These are phyloP conservation scores for Tripterygium wilfordii DNA, from an alignment of 177 flowering plant genomes.

Conservation along the genomic window DNA sequence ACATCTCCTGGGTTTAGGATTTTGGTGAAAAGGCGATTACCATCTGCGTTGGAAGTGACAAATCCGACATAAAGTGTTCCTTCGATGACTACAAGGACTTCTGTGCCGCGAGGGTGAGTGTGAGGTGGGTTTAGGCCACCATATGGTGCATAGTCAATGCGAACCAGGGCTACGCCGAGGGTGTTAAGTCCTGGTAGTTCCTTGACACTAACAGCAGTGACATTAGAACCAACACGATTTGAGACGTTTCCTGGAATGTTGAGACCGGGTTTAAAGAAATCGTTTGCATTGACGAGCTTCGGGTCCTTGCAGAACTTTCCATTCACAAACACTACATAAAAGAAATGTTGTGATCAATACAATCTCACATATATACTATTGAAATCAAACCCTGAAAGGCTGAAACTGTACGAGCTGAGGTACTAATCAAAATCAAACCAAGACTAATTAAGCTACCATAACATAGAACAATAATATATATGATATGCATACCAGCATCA, in stretches of 20 bases:
- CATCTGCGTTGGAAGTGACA: constrained; percentile 10
- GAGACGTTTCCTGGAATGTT: no score
- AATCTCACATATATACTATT: no score
- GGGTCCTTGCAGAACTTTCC: constrained; percentile 21
- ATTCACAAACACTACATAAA: no score
- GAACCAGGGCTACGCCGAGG: constrained; percentile 3
- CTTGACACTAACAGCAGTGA: no score
- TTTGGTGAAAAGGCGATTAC: constrained; percentile 4
- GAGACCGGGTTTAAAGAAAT: no score
- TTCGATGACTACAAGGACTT: constrained; percentile 11
- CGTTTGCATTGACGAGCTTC: constrained; percentile 2
- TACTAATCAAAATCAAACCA: neutral
- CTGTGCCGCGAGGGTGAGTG: constrained; percentile 14
- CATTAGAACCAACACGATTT: no score
- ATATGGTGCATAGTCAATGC: constrained; percentile 16
- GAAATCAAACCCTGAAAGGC: no score
- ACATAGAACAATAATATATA: neutral
- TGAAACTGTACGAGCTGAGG: no score
- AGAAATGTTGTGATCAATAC: no score
- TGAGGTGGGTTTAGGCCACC: constrained; percentile 24
- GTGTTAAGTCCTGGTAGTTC: constrained; percentile 13
- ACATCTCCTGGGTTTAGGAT: constrained; percentile 9
- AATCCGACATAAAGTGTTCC: constrained; percentile 18
- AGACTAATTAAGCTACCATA: no score
- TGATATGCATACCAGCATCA: neutral